Evolutionary conservation across 2,329 filamentous ascomycete genomes (phyloP).

Genomic region (Claviceps digitariae): DNA sequence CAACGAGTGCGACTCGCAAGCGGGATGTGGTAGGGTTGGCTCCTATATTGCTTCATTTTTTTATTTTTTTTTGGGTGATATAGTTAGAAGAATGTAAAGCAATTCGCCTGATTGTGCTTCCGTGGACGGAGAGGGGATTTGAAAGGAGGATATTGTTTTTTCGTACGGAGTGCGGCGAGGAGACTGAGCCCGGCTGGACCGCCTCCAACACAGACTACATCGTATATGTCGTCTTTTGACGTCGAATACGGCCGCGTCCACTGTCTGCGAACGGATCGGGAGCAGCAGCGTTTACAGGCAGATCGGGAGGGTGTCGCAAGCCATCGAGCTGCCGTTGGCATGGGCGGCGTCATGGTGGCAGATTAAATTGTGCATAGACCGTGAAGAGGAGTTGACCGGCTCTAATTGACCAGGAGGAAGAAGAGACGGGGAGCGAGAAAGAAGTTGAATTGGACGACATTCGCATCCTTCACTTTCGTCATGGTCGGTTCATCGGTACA

Average conservation of each 20-base stretch:
- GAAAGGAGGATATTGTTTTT: background rate
- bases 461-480: background rate
- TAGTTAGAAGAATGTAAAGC: no score
- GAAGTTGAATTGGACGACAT: background rate
- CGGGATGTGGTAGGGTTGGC: constrained; percentile 60
- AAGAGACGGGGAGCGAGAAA: no score
- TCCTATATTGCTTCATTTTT: constrained; percentile 31
- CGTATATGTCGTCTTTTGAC: constrained; percentile 59
- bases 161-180: constrained; percentile 57
- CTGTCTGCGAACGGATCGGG: constrained; percentile 22
- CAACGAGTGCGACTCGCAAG: constrained; percentile 77
- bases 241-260: constrained; percentile 29
- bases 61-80: no score
- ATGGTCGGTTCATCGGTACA: background rate
- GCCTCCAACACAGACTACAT: constrained; percentile 84
- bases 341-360: background rate
- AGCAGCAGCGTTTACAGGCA: constrained; percentile 36
- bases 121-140: background rate
- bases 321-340: constrained; percentile 16
- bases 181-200: constrained; percentile 81
- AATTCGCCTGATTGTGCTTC: background rate
- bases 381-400: background rate
- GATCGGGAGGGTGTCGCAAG: constrained; percentile 18
- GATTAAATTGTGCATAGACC: background rate
- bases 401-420: no score